Percentiles rank a stretch among this genome's conserved stretches.
phyloP scores from a whole-genome alignment of 345 rosid genomes.

The Mallotus nudiflorus region DNA sequence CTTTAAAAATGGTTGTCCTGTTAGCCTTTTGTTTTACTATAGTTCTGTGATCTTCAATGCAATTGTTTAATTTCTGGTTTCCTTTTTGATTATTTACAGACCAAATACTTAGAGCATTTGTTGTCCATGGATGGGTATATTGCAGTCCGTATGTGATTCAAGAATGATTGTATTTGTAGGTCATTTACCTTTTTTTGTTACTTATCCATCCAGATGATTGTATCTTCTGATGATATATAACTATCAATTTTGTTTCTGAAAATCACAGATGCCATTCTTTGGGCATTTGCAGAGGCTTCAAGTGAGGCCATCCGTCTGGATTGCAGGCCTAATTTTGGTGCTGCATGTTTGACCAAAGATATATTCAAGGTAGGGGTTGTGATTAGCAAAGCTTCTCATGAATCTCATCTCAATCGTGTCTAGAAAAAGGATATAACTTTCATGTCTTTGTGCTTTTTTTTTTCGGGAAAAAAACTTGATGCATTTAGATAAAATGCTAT shows the following conservation, averaged over 20 bases:
- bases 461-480: background rate
- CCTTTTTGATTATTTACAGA: too few species aligned
- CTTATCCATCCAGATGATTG: background rate
- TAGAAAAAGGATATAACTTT: background rate
- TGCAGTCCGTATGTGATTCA: background rate
- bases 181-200: background rate
- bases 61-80: too few species aligned
- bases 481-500: background rate
- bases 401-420: background rate
- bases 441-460: background rate
- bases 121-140: background rate
- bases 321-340: constrained; percentile 81
- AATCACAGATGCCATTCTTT: constrained; percentile 61
- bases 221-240: background rate
- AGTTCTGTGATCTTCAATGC: too few species aligned
- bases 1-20: too few species aligned
- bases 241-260: constrained; percentile 5
- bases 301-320: constrained; percentile 79
- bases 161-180: too few species aligned
- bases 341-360: constrained; percentile 73
- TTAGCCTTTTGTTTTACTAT: too few species aligned
- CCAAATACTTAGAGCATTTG: too few species aligned
- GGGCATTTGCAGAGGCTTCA: constrained; percentile 90
- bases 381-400: too few species aligned
- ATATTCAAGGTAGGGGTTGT: constrained; percentile 67